Percentiles rank a stretch among this genome's conserved stretches.
These are phyloP conservation scores for Xylariaceae sp. DNA, from an alignment of 2,329 filamentous ascomycete genomes.

Conservation along the genomic window DNA sequence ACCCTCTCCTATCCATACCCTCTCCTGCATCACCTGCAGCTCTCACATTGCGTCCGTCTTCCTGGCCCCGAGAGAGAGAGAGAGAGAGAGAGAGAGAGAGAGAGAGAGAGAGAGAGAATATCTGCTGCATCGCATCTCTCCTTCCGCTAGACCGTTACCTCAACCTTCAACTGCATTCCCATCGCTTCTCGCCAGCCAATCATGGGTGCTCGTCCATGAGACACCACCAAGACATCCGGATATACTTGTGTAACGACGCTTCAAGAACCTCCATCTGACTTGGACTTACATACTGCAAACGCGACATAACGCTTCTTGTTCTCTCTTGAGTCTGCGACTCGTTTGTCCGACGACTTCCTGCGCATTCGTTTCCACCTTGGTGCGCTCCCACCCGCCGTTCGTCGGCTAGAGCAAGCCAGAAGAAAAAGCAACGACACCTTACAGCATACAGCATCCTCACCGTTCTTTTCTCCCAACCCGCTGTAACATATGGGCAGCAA, in stretches of 20 bases:
- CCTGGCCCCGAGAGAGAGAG: no score
- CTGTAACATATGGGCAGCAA: background rate
- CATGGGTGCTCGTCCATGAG: constrained; percentile 10
- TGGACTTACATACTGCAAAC: background rate
- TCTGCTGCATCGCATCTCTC: no score
- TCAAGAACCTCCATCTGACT: background rate
- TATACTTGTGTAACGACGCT: constrained; percentile 11
- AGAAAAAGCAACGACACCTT: background rate
- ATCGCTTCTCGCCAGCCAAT: constrained; percentile 8
- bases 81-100: no score
- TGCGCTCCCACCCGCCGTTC: background rate
- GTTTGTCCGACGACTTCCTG: background rate
- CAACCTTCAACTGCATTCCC: background rate
- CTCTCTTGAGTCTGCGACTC: background rate
- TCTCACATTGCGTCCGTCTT: no score
- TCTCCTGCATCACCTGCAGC: no score
- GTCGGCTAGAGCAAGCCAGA: background rate
- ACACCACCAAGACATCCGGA: constrained; percentile 19
- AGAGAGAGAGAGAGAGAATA: no score
- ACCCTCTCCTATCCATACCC: no score
- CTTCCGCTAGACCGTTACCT: background rate
- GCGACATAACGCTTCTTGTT: background rate
- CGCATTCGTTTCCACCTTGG: background rate
- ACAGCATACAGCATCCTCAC: no score
- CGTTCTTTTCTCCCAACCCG: no score